Evolutionary conservation across 768 basidiomycete species (phyloP).

Genomic region (Aureoboletus auriporus): DNA sequence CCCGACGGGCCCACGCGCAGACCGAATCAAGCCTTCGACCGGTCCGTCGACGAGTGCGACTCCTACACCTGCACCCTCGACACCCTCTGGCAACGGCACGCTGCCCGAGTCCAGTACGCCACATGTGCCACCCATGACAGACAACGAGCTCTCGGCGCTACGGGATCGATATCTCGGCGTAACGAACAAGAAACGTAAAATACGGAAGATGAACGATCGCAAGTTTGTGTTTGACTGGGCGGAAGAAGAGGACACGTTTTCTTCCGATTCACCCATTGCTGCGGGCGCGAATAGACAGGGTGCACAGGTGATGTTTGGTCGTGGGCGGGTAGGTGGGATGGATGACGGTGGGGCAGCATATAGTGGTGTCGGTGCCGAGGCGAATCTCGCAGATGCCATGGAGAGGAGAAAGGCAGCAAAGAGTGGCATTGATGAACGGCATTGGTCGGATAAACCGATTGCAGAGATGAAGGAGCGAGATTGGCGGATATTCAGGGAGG

Average conservation of each 20-base stretch:
- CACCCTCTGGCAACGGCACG: slow-evolving; percentile 19
- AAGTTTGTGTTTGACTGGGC: slow-evolving; percentile 99
- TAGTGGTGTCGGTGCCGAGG: slow-evolving; percentile 36
- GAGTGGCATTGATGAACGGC: slow-evolving; percentile 84
- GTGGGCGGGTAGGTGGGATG: slow-evolving; percentile 82
- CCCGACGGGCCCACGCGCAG: slow-evolving; percentile 83
- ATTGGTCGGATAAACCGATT: slow-evolving; percentile 95
- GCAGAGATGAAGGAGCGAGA: slow-evolving; percentile 94
- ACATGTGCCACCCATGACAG: slow-evolving; percentile 67
- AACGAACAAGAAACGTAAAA: slow-evolving; percentile 90
- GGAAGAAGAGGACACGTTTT: slow-evolving; percentile 89
- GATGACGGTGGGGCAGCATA: slow-evolving; percentile 59
- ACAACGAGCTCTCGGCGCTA: slow-evolving; percentile 75
- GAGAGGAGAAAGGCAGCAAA: slow-evolving; percentile 81
- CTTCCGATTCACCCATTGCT: slow-evolving; percentile 69
- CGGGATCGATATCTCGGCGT: slow-evolving; percentile 94
- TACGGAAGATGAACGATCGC: slow-evolving; percentile 91
- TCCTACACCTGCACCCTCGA: slow-evolving; percentile 51
- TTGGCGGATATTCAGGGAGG: slow-evolving; percentile 98
- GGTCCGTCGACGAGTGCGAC: slow-evolving; percentile 34
- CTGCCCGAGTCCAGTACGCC: slow-evolving; percentile 37
- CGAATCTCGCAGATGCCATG: slow-evolving; percentile 72
- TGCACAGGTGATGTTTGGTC: slow-evolving; percentile 85
- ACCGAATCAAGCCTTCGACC: slow-evolving; percentile 45
- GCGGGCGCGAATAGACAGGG: slow-evolving; percentile 72